phyloP scores from a whole-genome alignment of 2,329 filamentous ascomycete genomes.

The Aspergillus quadricinctus region DNA sequence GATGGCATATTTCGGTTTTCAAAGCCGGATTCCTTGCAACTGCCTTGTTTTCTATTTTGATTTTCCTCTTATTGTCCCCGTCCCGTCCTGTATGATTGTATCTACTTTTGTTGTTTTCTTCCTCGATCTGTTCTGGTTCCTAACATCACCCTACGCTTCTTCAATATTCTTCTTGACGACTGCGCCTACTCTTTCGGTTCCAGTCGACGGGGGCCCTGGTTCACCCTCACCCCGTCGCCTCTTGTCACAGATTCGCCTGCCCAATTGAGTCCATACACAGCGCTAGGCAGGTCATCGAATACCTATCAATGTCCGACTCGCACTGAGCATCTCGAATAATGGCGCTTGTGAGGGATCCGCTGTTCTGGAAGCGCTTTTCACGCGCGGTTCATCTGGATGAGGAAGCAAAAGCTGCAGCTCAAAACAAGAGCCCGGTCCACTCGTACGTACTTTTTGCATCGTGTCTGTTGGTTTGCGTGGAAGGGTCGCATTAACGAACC shows the following conservation, averaged over 20 bases:
- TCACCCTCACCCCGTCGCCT: background rate
- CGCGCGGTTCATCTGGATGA: slow-evolving; percentile 55
- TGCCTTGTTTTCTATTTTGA: background rate
- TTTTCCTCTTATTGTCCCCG: background rate
- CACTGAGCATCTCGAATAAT: slow-evolving; percentile 24
- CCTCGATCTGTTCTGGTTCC: background rate
- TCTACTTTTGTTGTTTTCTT: background rate
- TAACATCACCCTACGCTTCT: background rate
- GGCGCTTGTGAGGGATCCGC: slow-evolving; percentile 53
- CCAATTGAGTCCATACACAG: background rate
- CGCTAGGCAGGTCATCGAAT: background rate
- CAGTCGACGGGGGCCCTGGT: background rate
- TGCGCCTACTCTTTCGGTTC: background rate
- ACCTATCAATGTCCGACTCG: background rate
- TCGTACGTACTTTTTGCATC: slow-evolving; percentile 14
- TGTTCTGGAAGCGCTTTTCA: slow-evolving; percentile 59
- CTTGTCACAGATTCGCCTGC: background rate
- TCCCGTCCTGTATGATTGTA: no score
- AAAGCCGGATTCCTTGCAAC: background rate
- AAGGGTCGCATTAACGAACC: background rate
- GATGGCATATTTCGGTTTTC: background rate
- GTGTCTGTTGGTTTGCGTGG: background rate
- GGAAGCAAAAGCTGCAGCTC: slow-evolving; percentile 29
- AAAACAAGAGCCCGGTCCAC: slow-evolving; percentile 15
- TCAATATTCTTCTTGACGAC: background rate